Conservation (phyloP, 345 rosid genomes). For the Populus tremula region DNA sequence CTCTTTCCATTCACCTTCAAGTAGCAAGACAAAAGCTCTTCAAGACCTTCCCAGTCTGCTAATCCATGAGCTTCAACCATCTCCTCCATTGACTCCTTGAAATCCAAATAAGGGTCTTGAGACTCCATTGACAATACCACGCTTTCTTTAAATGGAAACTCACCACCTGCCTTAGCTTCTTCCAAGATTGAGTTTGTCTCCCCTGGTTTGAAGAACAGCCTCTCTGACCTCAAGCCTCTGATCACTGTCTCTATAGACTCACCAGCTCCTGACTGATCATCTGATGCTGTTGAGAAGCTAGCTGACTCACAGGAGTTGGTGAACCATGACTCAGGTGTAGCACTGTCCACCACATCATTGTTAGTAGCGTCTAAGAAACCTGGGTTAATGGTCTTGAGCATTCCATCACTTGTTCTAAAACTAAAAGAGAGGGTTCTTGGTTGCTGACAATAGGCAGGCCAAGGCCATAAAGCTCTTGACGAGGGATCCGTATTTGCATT, state of each 20-base stretch:
- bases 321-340: slow-evolving; percentile 16
- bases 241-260: slow-evolving; percentile 24
- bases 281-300: slow-evolving; percentile 43
- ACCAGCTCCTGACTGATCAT: slow-evolving; percentile 27
- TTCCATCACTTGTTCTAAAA: slow-evolving; percentile 14
- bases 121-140: slow-evolving; percentile 27
- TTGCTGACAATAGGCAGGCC: slow-evolving; percentile 72
- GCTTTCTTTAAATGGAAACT: slow-evolving; percentile 18
- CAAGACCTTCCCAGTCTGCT: slow-evolving; percentile 28
- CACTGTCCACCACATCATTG: neutral
- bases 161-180: slow-evolving; percentile 9
- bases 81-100: slow-evolving; percentile 39
- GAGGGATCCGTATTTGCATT: neutral
- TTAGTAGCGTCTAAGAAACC: slow-evolving; percentile 27
- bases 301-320: slow-evolving; percentile 36
- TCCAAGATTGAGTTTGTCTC: slow-evolving; percentile 26
- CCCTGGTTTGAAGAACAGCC: slow-evolving; percentile 34
- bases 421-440: slow-evolving; percentile 76
- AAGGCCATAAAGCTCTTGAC: slow-evolving; percentile 54
- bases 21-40: slow-evolving; percentile 31
- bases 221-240: slow-evolving; percentile 28
- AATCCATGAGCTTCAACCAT: slow-evolving; percentile 35
- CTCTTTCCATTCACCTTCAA: slow-evolving; percentile 29
- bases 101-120: slow-evolving; percentile 28
- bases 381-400: slow-evolving; percentile 41